Percentiles rank a stretch among this genome's conserved stretches.
Conservation (phyloP, 1,284 basidiomycete species). For the Pascua sp. region DNA sequence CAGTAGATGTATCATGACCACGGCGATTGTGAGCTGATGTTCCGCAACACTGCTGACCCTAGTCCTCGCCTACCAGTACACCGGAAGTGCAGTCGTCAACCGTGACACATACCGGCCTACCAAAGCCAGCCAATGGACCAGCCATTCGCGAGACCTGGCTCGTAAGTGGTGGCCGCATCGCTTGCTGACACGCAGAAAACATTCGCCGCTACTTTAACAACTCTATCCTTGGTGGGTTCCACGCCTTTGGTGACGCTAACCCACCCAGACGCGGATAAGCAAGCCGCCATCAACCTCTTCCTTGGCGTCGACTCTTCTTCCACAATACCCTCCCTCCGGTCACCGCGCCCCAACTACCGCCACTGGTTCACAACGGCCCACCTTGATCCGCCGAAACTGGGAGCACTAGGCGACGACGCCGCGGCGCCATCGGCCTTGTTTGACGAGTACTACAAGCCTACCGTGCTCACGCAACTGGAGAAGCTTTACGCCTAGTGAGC, state of each 20-base stretch:
- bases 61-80: constrained; percentile 96
- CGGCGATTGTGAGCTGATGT: constrained; percentile 68
- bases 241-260: background rate
- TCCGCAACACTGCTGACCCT: constrained; percentile 2
- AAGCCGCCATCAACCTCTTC: constrained; percentile 95
- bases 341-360: constrained; percentile 50
- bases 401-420: constrained; percentile 20
- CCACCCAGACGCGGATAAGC: constrained; percentile 87
- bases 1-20: constrained; percentile 90
- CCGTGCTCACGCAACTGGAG: constrained; percentile 53
- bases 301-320: constrained; percentile 64
- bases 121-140: constrained; percentile 87
- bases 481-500: constrained; percentile 58
- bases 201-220: constrained; percentile 95
- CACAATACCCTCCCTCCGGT: background rate
- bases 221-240: constrained; percentile 73
- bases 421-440: constrained; percentile 63
- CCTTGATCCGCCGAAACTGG: constrained; percentile 57
- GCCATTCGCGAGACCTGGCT: constrained; percentile 94
- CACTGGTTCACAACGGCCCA: constrained; percentile 75
- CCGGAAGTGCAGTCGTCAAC: constrained; percentile 93
- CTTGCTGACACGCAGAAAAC: constrained; percentile 57
- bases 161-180: constrained; percentile 41
- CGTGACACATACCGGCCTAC: constrained; percentile 90
- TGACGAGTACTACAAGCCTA: constrained; percentile 86